phyloP scores from a whole-genome alignment of 2,329 filamentous ascomycete genomes.

The Pseudogymnoascus sp. region DNA sequence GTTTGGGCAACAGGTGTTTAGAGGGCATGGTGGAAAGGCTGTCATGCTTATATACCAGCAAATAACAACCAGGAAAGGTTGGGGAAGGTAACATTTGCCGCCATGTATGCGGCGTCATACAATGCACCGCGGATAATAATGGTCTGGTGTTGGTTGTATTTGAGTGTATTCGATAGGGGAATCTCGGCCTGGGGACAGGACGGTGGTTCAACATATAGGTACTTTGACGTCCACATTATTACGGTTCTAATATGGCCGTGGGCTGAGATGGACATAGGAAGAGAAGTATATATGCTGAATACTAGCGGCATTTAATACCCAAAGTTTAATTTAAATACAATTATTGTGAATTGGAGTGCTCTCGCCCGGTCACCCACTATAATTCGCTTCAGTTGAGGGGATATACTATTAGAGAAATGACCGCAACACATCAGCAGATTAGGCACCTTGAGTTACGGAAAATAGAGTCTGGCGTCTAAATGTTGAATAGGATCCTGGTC shows the following conservation, averaged over 20 bases:
- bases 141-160: neutral
- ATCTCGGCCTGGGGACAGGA: neutral
- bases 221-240: neutral
- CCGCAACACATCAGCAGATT: neutral
- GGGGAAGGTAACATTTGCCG: neutral
- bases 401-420: neutral
- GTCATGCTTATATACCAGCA: neutral
- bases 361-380: slow-evolving; percentile 27
- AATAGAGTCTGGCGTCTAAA: no score
- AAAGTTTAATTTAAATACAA: neutral
- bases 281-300: slow-evolving; percentile 5
- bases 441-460: neutral
- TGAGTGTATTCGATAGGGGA: neutral
- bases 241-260: neutral
- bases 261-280: neutral
- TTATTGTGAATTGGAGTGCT: no score
- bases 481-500: no score
- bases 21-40: neutral
- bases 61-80: neutral
- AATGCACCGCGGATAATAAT: neutral
- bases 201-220: neutral
- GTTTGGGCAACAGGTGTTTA: neutral
- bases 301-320: neutral
- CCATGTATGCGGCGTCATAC: slow-evolving; percentile 7
- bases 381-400: neutral